Conservation (phyloP, 805 yeast genomes). For the Zygosaccharomyces bailii region DNA sequence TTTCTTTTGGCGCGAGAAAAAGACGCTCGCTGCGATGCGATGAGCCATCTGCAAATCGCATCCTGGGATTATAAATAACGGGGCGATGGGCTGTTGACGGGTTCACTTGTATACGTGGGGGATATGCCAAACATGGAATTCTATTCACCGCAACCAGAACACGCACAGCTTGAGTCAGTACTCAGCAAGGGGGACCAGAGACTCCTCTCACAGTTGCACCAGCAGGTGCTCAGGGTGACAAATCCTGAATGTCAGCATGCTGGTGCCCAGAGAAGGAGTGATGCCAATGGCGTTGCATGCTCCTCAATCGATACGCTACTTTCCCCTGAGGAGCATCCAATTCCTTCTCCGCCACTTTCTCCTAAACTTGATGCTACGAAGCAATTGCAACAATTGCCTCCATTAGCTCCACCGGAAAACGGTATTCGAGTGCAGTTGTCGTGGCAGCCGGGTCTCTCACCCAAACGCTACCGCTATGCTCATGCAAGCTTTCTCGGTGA, state of each 20-base stretch:
- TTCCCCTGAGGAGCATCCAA: slow-evolving; percentile 22
- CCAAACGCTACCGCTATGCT: slow-evolving; percentile 18
- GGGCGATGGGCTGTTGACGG: background rate
- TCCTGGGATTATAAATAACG: slow-evolving; percentile 8
- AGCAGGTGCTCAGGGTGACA: slow-evolving; percentile 23
- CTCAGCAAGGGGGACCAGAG: slow-evolving; percentile 5
- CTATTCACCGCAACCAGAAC: slow-evolving; percentile 36
- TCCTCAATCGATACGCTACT: slow-evolving; percentile 2
- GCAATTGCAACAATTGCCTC: slow-evolving; percentile 5
- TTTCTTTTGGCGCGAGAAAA: slow-evolving; percentile 11
- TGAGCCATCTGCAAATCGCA: slow-evolving; percentile 10
- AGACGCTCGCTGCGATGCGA: slow-evolving; percentile 11
- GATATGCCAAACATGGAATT: slow-evolving; percentile 24
- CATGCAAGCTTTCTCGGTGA: slow-evolving; percentile 24
- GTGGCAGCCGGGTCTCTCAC: slow-evolving; percentile 22
- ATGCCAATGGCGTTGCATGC: slow-evolving; percentile 1
- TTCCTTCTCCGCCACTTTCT: slow-evolving; percentile 36
- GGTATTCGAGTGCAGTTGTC: slow-evolving; percentile 20
- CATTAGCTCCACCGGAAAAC: slow-evolving; percentile 8
- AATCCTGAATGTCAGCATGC: background rate
- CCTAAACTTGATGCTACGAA: slow-evolving; percentile 21
- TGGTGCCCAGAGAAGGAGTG: background rate
- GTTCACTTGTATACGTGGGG: background rate
- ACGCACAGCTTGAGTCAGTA: slow-evolving; percentile 27
- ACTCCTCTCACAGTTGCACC: slow-evolving; percentile 17